Evolutionary conservation across 208 protist genomes (phyloP), one percentile per base, ranked within the genome.

Genomic region (Trypanosoma melophagium): DNA sequence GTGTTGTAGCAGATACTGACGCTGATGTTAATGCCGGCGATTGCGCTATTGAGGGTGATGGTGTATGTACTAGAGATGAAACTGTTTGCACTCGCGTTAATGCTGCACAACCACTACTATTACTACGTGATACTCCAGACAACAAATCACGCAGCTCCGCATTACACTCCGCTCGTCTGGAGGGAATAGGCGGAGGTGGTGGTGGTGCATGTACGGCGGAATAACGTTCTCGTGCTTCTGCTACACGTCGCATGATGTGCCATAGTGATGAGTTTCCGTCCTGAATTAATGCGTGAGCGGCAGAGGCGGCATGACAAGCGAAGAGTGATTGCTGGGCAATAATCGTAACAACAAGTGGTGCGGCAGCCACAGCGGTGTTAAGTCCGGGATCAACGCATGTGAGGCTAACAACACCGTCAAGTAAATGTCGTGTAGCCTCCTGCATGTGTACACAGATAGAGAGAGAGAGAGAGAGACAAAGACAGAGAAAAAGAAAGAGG

Each of bases 271-370:
- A 89, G 13, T 65, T 69, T n/a, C 69, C 64, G 22, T 90, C 77
- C 17, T 74, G 77, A n/a, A 91, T 60, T n/a, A 87, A 71, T 2
- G 80, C 81, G 19, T 83, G 76, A 19, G 65, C 58, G 10, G 79
- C 56, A 0, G 84, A 86, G 42, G 84, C 63, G 35, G 72, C 44
- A 69, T 86, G 71, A 21, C 89, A 60, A 4, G 77, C 25, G 66
- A 90, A 94, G 49, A 80, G 77, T 44, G 56, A 84, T 66, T 94
- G 86, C 66, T 89, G 78, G 8, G 77, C 75, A 52, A 94, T 78
- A 19, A 71, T 70, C 17, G 74, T 69, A 22, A 85, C 76, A 14
- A 76, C 85, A 47, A 94, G 70, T 0, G 88, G 85, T 12, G 80
- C 79, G 8, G 83, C 81, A 17, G 77, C 57, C 12, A 85, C 70